Evolutionary conservation across 1,284 basidiomycete genomes (phyloP), one percentile per base, ranked within the genome.

Genomic region (Cryptococcus sp.): DNA sequence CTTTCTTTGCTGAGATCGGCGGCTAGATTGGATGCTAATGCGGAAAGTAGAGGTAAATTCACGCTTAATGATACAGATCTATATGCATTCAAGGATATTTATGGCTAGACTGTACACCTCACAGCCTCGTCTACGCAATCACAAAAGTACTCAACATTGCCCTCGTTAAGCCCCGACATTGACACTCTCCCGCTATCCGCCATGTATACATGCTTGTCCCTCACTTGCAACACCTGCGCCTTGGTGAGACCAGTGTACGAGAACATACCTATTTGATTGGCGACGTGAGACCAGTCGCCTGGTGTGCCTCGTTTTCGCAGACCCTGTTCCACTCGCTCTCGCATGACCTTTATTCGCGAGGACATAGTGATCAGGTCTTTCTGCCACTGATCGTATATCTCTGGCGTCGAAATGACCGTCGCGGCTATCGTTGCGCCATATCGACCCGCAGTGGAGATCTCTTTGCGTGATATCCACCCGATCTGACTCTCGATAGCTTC

Each of bases 391-490:
- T 83, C 85, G 70, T 91, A 93, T 70, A 95, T 81, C 55, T 69
- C 80, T 3, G 81, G 73, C 61, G 89, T 81, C 70, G 89, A 92
- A 71, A 94, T 77, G 70, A 93, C 91, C 73, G 90, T 78, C 53
- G 89, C 81, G 57, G 91, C 93, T 71, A 97, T 79, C 23, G 91
- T 86, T 20, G 93, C 94, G 50, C 93, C 93, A 72, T 91, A 88
- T 19, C 89, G 85, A 2, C 93, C 93, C 48, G 93, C 92, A 75
- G 93, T 95, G 66, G 90, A 93, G 73, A 96, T 95, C 80, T 96
- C 93, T 69, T 89, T 89, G 58, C 93, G 85, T 78, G 91, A 87
- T 59, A 96, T 80, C 65, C 94, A 88, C 22, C 89, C 88, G 56
- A 97, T 79, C 80, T 97, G 94, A 71, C 88, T 90, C 42, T 54